These are phyloP conservation scores for Gnomoniopsis sp. DNA, from an alignment of 2,329 filamentous ascomycete species.

Conservation along the genomic window DNA sequence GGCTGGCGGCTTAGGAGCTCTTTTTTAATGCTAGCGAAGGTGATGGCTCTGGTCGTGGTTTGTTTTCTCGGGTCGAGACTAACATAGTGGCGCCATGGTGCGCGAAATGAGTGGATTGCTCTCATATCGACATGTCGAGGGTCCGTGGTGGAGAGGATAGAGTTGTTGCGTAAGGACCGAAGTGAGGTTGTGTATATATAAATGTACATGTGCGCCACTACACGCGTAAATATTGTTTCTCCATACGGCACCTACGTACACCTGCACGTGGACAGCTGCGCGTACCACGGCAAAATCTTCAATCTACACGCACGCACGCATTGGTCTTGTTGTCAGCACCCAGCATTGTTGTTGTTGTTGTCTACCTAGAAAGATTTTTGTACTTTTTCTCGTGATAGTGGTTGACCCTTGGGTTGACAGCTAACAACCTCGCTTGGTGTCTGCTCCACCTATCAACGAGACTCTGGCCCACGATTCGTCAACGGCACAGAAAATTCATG, in stretches of 20 bases:
- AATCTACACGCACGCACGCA: no score
- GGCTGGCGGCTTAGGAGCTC: slow-evolving; percentile 14
- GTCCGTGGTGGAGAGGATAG: not conserved
- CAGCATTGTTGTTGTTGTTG: no score
- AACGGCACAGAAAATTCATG: not conserved
- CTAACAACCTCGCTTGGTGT: not conserved
- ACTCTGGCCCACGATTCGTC: not conserved
- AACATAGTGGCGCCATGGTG: slow-evolving; percentile 1
- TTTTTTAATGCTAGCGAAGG: slow-evolving; percentile 13
- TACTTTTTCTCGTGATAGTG: no score
- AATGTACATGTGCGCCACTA: no score
- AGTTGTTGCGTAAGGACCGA: not conserved
- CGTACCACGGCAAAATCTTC: no score
- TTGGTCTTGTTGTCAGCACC: no score
- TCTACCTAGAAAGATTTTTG: no score
- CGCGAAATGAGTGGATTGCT: not conserved
- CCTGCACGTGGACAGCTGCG: no score
- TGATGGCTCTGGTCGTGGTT: slow-evolving; percentile 11
- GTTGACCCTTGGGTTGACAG: no score
- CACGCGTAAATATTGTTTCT: no score
- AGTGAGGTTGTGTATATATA: not conserved
- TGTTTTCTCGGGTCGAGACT: not conserved
- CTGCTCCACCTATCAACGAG: not conserved
- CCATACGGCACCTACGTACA: no score
- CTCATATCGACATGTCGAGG: slow-evolving; percentile 12